Percentiles rank a stretch among this genome's conserved stretches.
phyloP scores from a whole-genome alignment of 345 rosid species.

The Linum lewisii region DNA sequence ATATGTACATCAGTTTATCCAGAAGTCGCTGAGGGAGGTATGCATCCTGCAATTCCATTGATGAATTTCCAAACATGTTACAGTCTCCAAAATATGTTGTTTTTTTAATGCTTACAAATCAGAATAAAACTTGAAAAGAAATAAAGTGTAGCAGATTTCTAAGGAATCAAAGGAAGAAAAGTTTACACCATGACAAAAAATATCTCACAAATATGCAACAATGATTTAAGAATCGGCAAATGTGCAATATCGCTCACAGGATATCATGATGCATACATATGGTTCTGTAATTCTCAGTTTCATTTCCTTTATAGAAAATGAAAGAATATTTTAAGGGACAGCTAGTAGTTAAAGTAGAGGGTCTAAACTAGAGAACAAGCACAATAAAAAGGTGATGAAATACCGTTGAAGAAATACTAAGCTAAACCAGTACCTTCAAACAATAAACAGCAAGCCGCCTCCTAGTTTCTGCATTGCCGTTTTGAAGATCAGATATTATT shows the following conservation, averaged over 20 bases:
- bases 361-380: not conserved
- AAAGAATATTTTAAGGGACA: too few species aligned
- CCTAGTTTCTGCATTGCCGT: constrained; percentile 96
- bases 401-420: constrained; percentile 9
- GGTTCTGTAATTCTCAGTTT: too few species aligned
- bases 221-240: too few species aligned
- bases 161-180: not conserved
- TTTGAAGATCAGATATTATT: constrained; percentile 96
- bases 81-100: not conserved
- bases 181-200: not conserved
- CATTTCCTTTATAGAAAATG: too few species aligned
- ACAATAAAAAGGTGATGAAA: not conserved
- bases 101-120: too few species aligned
- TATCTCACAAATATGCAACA: not conserved
- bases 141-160: not conserved
- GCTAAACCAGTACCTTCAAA: constrained; percentile 55
- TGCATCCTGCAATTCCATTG: constrained; percentile 64
- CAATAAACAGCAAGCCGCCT: constrained; percentile 98
- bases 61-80: not conserved
- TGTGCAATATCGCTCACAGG: not conserved
- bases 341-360: not conserved
- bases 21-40: constrained; percentile 95
- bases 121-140: not conserved
- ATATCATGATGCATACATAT: too few species aligned
- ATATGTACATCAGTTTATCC: constrained; percentile 88